Conservation (phyloP, 2,329 filamentous ascomycete species). For the Pseudocercospora eumusae region DNA sequence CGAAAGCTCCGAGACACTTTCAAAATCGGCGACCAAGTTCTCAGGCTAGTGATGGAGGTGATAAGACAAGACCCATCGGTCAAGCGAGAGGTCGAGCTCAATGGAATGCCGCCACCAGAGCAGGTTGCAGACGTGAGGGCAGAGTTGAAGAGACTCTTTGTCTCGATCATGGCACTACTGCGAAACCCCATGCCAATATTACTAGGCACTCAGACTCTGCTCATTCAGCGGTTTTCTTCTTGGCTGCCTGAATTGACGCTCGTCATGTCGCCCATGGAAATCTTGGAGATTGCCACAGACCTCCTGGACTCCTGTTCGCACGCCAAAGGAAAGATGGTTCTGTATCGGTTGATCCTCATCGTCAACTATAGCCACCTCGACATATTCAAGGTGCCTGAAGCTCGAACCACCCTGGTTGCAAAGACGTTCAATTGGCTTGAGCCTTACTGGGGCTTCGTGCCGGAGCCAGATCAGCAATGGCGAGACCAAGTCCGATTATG, state of each 20-base stretch:
- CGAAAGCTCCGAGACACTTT: conserved; percentile 85
- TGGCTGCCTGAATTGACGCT: conserved; percentile 91
- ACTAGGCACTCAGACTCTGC: conserved; percentile 89
- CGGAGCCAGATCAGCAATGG: conserved; percentile 76
- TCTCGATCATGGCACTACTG: conserved; percentile 87
- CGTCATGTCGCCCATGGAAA: conserved; percentile 77
- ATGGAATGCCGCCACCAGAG: conserved; percentile 35
- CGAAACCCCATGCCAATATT: conserved; percentile 79
- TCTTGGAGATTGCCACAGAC: conserved; percentile 85
- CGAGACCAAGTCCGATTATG: conserved; percentile 90
- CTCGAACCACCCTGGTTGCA: conserved; percentile 55
- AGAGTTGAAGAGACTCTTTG: conserved; percentile 84
- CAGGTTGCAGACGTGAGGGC: conserved; percentile 72
- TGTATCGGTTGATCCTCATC: conserved; percentile 91
- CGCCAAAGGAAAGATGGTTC: conserved; percentile 84
- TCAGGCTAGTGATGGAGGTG: conserved; percentile 93
- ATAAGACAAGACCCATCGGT: conserved; percentile 62
- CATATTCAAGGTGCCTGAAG: conserved; percentile 76
- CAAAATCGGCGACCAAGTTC: conserved; percentile 88
- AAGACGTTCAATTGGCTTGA: conserved; percentile 89
- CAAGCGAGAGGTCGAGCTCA: conserved; percentile 12
- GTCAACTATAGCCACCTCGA: conserved; percentile 84
- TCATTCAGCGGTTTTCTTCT: conserved; percentile 93
- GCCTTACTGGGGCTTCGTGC: conserved; percentile 83
- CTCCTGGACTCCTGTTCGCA: conserved; percentile 88